Evolutionary conservation across 176 grass and related monocot genomes (phyloP).

Genomic region (Oryza coarctata): DNA sequence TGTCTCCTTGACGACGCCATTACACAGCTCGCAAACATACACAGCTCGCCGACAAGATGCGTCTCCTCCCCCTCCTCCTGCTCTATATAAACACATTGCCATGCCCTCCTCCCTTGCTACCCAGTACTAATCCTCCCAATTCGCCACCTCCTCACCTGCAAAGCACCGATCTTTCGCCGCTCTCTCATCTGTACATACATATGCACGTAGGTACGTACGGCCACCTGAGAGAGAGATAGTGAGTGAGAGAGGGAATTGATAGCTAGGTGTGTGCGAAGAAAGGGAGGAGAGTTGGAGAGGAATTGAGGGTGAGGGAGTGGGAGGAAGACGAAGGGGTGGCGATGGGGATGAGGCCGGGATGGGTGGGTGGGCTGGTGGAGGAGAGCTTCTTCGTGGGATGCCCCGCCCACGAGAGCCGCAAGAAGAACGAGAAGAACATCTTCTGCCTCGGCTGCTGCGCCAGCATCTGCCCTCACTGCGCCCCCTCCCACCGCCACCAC

Average conservation of each 20-base stretch:
- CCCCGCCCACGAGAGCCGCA: constrained; percentile 53
- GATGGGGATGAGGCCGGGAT: constrained; percentile 53
- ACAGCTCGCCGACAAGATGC: not conserved
- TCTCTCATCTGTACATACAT: not conserved
- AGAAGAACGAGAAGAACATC: constrained; percentile 99
- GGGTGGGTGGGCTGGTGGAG: constrained; percentile 68
- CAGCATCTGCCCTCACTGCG: constrained; percentile 91
- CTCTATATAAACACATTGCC: constrained; percentile 45
- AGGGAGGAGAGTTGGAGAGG: not conserved
- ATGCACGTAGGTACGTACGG: not conserved
- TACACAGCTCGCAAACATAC: no score
- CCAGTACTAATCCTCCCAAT: not conserved
- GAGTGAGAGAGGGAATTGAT: no score
- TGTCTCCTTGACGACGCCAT: constrained; percentile 35
- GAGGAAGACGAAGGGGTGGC: not conserved
- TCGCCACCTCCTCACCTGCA: not conserved
- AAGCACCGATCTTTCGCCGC: not conserved
- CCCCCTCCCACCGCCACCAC: constrained; percentile 58
- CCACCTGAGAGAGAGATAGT: not conserved
- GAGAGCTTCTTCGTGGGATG: constrained; percentile 91
- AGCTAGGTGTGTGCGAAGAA: no score
- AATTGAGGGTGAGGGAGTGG: no score
- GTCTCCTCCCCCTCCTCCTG: not conserved
- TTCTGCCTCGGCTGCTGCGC: constrained; percentile 91
- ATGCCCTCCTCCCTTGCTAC: not conserved